Evolutionary conservation across 2,329 filamentous ascomycete genomes (phyloP).

Genomic region (Claviceps monticola): DNA sequence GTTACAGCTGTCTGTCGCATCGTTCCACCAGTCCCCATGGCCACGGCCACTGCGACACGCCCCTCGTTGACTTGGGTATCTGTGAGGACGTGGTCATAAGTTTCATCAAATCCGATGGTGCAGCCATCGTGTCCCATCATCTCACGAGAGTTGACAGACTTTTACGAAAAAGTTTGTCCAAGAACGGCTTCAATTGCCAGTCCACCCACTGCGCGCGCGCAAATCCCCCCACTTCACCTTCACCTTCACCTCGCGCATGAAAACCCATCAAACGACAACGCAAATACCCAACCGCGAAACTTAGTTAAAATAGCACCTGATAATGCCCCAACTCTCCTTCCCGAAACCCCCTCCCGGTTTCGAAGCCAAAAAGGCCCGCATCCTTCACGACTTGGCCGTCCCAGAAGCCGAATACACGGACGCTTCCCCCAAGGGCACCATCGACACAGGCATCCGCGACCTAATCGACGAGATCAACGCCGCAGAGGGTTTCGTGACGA

Average conservation of each 20-base stretch:
- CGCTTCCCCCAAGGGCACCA: slow-evolving; percentile 74
- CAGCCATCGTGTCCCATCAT: not conserved
- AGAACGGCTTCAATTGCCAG: not conserved
- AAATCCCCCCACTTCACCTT: too few species aligned
- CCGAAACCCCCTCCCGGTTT: slow-evolving; percentile 29
- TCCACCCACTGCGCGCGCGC: too few species aligned
- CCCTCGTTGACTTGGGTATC: not conserved
- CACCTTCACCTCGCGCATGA: too few species aligned
- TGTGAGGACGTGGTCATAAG: too few species aligned
- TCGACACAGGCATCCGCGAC: slow-evolving; percentile 65
- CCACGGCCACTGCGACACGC: not conserved
- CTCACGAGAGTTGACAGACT: not conserved
- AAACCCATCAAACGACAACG: too few species aligned
- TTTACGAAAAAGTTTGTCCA: not conserved
- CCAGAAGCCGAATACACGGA: slow-evolving; percentile 65
- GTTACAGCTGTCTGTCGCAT: too few species aligned
- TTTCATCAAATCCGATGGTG: not conserved
- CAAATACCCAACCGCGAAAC: too few species aligned
- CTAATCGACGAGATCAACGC: slow-evolving; percentile 69
- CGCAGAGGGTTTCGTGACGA: slow-evolving; percentile 67
- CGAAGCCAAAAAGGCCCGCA: slow-evolving; percentile 51
- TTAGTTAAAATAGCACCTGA: not conserved
- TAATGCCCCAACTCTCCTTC: slow-evolving; percentile 15
- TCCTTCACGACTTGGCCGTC: slow-evolving; percentile 54
- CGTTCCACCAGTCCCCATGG: too few species aligned